Conservation (phyloP, 192 early-diverging fungal species). For the Coemansia sp. region DNA sequence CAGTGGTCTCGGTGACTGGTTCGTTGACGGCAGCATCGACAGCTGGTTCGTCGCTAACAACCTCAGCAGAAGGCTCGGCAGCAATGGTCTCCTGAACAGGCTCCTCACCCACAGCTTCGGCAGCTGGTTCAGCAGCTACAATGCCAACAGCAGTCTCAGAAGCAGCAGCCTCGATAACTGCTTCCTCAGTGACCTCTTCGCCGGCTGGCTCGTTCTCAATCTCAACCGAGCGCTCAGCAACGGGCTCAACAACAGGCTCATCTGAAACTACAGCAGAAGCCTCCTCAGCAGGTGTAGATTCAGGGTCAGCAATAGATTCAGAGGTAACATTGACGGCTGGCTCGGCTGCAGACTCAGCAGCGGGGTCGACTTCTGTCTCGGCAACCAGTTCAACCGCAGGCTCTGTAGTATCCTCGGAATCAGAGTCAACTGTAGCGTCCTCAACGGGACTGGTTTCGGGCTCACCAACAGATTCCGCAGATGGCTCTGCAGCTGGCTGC, state of each 20-base stretch:
- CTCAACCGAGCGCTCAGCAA: neutral
- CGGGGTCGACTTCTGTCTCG: no score
- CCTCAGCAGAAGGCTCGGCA: neutral
- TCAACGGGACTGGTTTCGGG: neutral
- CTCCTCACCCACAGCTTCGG: neutral
- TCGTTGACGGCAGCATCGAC: neutral
- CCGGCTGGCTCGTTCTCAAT: neutral
- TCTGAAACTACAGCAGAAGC: no score
- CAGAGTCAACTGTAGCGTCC: no score
- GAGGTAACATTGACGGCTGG: neutral
- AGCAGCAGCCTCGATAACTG: neutral
- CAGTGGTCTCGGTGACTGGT: no score
- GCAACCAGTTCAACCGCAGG: no score
- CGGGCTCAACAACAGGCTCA: no score
- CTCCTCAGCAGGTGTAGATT: no score
- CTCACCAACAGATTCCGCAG: no score
- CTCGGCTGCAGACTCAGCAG: neutral
- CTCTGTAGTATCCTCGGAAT: no score
- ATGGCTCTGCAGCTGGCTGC: conserved; percentile 6
- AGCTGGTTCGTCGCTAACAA: conserved; percentile 2
- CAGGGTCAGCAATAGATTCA: neutral
- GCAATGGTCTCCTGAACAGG: no score
- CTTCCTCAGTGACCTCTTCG: neutral
- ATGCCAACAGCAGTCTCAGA: no score
- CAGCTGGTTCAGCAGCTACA: neutral